Evolutionary conservation across 352 stramenopile species (phyloP), one percentile per base, ranked within the genome.

Genomic region (Phytophthora chlamydospora): DNA sequence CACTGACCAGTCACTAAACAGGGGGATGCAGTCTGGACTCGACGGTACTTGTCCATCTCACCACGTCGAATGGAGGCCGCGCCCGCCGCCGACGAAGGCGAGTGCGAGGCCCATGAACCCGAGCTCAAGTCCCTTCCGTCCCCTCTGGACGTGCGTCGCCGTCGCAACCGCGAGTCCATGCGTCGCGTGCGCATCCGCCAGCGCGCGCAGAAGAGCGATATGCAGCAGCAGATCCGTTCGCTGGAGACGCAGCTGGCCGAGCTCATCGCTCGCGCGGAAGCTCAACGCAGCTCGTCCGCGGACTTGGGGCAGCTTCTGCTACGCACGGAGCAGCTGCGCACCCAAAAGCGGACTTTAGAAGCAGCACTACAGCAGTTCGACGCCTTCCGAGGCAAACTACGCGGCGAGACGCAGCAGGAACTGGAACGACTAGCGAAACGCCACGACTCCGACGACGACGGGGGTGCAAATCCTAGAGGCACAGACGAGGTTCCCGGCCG

Each of bases 151-250:
- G 31, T 68, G 3, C 68, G 74, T 1, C 71, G 71, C 27, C 58
- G 66, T 39, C 71, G 68, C 32, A 83, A 83, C 41, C 74, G 74
- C 17, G 71, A 83, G 17, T 75, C 71, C 27, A 83, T 83, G 75
- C 71, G 68, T 17, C 75, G 71, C 50, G 71, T 61, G 32, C 68
- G 75, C 24, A 35, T 62, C 19, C 66, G 72, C 0, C 62, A 78
- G 49, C 58, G 61, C 11, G 54, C 53, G 2, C 58, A 64, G 17
- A 50, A 73, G 29, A 47, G 47, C 19, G 45, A 66, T 38, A 66
- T 82, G 32, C 63, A 69, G 53, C n/a, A 16, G 10, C 55, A 60
- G 54, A 73, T 78, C 47, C 44, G 61, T n/a, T 46, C 60, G 61
- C 62, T 81, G 4, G 68, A 81, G 40, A 16, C 42, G 21, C 64